Evolutionary conservation across 768 basidiomycete genomes (phyloP), one percentile per base, ranked within the genome.

Genomic region (Gymnopilus dilepis): DNA sequence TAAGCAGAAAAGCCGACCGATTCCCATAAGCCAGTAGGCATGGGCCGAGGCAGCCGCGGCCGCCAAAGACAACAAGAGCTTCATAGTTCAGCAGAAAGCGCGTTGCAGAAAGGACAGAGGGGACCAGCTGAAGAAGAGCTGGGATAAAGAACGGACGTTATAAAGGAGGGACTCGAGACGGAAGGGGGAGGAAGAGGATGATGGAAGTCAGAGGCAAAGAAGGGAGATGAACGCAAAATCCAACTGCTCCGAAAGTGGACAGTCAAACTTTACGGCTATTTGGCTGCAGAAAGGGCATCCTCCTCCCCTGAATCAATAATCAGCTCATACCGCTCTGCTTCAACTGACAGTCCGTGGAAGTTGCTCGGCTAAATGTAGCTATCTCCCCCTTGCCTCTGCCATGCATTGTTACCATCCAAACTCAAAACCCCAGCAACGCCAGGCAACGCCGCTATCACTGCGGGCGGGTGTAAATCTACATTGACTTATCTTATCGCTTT

Each of bases 1-100:
- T 26, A 3, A 56, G 5, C 33, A 43, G 8, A 13, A 12, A 26
- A 15, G 60, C 79, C 21, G 31, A 80, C 81, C 73, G 21, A 71
- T 64, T 8, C 78, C 81, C 77, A 80, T 79, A 47, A 83, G 74
- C 78, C 79, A 82, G 65, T 81, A 83, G 3, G 78, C 80, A 64
- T 78, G 73, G 45, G 73, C 74, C 37, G 73, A 71, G 51, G 75
- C 67, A 26, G 68, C 70, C 57, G 77, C 64, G 45, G 69, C 72
- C 24, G 72, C 68, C 59, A 80, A 52, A 42, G 74, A 58, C 31
- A 76, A 55, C 65, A 74, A 60, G 63, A 68, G 57, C 62, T 72
- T 76, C 74, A 75, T 76, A 61, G 61, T 64, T 61, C 68, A 51
- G 58, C 54, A 66, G 66, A 26, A 67, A 67, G 61, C 33, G 64